These are phyloP conservation scores for Trametes cubensis DNA, from an alignment of 768 basidiomycete genomes.

Conservation along the genomic window DNA sequence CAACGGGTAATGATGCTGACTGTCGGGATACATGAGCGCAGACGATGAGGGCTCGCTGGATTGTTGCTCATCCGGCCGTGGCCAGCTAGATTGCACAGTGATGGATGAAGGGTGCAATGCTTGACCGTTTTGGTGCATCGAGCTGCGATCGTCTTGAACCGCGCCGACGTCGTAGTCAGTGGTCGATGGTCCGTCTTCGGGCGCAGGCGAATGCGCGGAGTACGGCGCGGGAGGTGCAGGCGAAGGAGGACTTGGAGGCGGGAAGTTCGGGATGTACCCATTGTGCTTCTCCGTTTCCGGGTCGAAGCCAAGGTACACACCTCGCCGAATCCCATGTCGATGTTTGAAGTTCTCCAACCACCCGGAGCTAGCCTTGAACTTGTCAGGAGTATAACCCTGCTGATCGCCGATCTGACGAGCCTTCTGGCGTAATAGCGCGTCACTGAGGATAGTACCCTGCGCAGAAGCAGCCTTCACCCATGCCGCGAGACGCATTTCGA, in stretches of 20 bases:
- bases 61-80: neutral
- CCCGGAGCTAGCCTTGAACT: conserved; percentile 89
- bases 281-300: conserved; percentile 29
- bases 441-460: conserved; percentile 55
- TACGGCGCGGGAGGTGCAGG: neutral
- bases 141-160: neutral
- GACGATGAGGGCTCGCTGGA: neutral
- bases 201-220: neutral
- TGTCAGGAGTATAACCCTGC: conserved; percentile 61
- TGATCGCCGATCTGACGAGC: conserved; percentile 66
- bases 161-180: neutral
- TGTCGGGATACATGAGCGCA: conserved; percentile 1
- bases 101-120: conserved; percentile 8
- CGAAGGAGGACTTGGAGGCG: neutral
- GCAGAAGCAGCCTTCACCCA: conserved; percentile 62
- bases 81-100: neutral
- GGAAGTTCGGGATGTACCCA: conserved; percentile 14
- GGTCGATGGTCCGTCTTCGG: neutral
- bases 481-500: conserved; percentile 65
- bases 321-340: conserved; percentile 74
- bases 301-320: conserved; percentile 53
- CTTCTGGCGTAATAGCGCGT: conserved; percentile 63
- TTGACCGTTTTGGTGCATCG: neutral
- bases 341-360: conserved; percentile 94
- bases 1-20: neutral